Evolutionary conservation across 352 stramenopile species (phyloP).

Genomic region (Globisporangium perplexum): DNA sequence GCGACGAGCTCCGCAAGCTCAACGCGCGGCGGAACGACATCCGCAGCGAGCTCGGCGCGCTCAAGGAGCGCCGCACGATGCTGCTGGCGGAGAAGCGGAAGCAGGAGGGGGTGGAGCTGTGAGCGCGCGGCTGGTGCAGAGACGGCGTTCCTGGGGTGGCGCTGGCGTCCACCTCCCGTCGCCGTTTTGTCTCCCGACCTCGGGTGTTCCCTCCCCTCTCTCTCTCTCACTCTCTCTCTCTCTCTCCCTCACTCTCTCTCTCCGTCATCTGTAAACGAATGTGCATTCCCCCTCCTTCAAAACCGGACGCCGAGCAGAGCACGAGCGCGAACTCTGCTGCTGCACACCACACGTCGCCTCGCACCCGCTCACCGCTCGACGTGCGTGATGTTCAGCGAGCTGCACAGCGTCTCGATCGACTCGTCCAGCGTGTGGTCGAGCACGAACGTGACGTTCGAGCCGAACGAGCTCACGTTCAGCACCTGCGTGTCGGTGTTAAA

Average conservation of each 20-base stretch:
- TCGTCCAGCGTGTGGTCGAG: constrained; percentile 74
- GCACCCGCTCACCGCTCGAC: constrained; percentile 66
- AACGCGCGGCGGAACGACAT: constrained; percentile 83
- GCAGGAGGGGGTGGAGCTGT: constrained; percentile 54
- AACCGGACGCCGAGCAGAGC: background rate
- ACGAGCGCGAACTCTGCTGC: no score
- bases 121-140: constrained; percentile 1
- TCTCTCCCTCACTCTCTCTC: no score
- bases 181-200: background rate
- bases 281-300: background rate
- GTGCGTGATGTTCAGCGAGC: constrained; percentile 58
- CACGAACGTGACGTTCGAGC: constrained; percentile 79
- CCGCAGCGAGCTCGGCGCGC: constrained; percentile 71
- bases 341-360: no score
- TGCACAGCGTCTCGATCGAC: constrained; percentile 59
- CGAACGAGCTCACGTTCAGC: constrained; percentile 84
- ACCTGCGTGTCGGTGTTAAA: constrained; percentile 77
- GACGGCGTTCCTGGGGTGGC: background rate
- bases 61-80: constrained; percentile 81
- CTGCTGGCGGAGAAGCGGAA: constrained; percentile 76
- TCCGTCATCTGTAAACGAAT: background rate
- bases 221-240: background rate
- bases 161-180: background rate
- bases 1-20: constrained; percentile 74
- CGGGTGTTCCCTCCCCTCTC: background rate